Base-by-base conservation (phyloP, 805 yeast species). In the Kockiozyma suomiensis region DNA sequence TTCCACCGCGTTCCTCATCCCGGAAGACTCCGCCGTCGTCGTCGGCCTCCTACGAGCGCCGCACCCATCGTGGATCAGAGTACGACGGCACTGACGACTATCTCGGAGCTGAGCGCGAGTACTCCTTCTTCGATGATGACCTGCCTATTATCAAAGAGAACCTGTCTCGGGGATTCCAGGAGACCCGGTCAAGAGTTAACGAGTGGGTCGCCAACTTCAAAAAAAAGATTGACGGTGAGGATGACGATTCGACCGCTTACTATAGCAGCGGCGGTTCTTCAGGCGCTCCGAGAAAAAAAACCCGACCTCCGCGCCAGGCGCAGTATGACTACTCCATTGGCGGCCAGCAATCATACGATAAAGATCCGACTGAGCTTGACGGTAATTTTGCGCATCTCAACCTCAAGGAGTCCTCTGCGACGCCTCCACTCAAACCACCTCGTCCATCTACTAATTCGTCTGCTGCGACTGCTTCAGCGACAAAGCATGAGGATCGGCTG, bases 171-270 rank as follows among this genome's bases (percentile, higher is more conserved):
- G 90, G 93, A 21, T 79, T 91, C 48, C 91, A 87, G 68, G 97
- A 90, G 68, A 90, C 97, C 1, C 83, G 86, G 57, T 78, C 82
- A 49, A 86, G 87, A 56, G 83, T 91, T 59, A 86, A 87, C 62
- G 81, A 85, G 15, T 91, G 97, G 96, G 83, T 89, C 50, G 82
- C 82, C 61, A 88, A 85, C 15, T 70, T 89, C 58, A 80, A 85
- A 33, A 84, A 83, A 76, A 81, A 79, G 68, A 62, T 72, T 8
- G 80, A 80, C 13, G 78, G 81, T 43, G 74, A 72, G 30, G 61
- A 53, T 35, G 65, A 60, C 12, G 62, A 37, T 42, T 17, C 10
- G 17, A 40, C 58, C 13, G 56, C 43, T n/a, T 54, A 59, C 56
- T 53, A 54, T n/a, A n/a, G n/a, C 38, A 23, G 38, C 32, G 51